phyloP scores from a whole-genome alignment of 495 filamentous ascomycete genomes.

The Neurospora sublineolata region DNA sequence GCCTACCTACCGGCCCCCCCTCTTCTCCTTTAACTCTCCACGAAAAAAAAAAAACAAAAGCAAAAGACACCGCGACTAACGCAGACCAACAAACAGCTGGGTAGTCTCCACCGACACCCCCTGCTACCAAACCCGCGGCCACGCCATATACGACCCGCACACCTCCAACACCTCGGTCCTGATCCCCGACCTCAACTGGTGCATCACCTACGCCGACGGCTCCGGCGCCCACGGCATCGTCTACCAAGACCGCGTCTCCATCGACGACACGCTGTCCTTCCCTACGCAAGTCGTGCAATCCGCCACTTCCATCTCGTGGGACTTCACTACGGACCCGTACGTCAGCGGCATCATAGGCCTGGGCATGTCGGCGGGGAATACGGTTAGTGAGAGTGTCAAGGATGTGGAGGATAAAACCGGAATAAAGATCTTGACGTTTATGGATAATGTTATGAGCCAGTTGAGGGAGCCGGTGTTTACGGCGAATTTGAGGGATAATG shows the following conservation, averaged over 20 bases:
- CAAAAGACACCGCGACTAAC: conserved; percentile 9
- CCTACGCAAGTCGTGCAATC: conserved; percentile 54
- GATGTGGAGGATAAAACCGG: conserved; percentile 21
- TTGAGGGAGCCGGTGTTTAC: conserved; percentile 53
- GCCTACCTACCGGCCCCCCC: conserved; percentile 15
- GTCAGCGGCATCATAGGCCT: conserved; percentile 63
- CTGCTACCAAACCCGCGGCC: conserved; percentile 18
- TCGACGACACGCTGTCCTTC: conserved; percentile 47
- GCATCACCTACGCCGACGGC: conserved; percentile 60
- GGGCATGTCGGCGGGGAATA: conserved; percentile 58
- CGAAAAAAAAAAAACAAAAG: too few relatives aligned
- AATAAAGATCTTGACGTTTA: conserved; percentile 48
- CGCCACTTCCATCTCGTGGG: conserved; percentile 44
- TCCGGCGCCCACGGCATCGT: conserved; percentile 50
- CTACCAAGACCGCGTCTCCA: conserved; percentile 53
- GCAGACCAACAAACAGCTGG: conserved; percentile 2
- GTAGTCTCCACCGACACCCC: conserved; percentile 8
- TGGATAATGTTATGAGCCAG: conserved; percentile 46
- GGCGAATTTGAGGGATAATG: conserved; percentile 42
- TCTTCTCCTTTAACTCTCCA: conserved; percentile 27
- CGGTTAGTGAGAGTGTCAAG: conserved; percentile 22
- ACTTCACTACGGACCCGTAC: conserved; percentile 45
- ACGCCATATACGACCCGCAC: conserved; percentile 46
- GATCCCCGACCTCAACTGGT: conserved; percentile 45
- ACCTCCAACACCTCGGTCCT: conserved; percentile 33